Conservation (phyloP, 306 rosid species). For the Trifolium fragiferum region DNA sequence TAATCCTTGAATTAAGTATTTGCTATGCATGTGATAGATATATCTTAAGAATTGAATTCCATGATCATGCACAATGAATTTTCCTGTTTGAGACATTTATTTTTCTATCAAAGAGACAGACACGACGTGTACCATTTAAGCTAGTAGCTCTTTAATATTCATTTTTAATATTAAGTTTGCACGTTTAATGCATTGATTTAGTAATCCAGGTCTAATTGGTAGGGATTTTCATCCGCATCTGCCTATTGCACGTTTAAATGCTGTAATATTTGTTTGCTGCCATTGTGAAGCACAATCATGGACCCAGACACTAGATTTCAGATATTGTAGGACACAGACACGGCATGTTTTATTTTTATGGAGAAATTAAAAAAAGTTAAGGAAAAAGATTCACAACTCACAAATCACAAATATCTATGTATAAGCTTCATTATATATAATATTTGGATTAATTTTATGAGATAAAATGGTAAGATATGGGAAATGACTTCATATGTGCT, state of each 20-base stretch:
- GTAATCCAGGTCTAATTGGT: neutral
- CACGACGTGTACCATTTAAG: too few relatives aligned
- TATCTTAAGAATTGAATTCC: neutral
- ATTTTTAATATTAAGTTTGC: neutral
- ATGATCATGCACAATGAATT: neutral
- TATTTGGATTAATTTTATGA: neutral
- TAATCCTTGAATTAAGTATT: constrained; percentile 1
- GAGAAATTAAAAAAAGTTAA: neutral
- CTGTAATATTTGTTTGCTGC: neutral
- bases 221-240: neutral
- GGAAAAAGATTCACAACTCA: neutral
- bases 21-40: neutral
- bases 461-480: neutral
- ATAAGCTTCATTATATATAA: neutral
- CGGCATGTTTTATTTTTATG: neutral
- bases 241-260: neutral
- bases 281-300: neutral
- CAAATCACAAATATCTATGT: constrained; percentile 1
- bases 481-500: neutral
- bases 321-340: neutral
- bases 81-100: neutral
- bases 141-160: too few relatives aligned
- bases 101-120: neutral
- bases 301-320: neutral
- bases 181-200: neutral